Base-by-base conservation (phyloP, 1,284 basidiomycete species). In the Leccinum huronense region DNA sequence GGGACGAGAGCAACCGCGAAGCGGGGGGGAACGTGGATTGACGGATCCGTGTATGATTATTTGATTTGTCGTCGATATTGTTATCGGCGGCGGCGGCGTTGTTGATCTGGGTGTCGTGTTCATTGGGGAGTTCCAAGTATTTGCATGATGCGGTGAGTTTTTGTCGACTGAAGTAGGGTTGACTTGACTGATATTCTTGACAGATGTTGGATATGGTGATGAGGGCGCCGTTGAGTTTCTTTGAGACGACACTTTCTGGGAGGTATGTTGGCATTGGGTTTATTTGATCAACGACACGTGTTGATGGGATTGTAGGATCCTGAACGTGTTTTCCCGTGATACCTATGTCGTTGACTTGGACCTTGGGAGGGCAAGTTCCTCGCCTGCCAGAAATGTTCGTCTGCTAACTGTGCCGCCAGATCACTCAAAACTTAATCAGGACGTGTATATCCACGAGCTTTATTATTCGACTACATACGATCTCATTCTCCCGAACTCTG, bases 321-420 rank as follows among this genome's bases (percentile, higher is more conserved):
- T 95, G 62, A 96, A 96, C 74, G 77, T 97, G 42, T 98, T 98
- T 78, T 94, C 93, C 14, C 87, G 95, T 5, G 97, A 99, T 73
- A 88, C 91, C 56, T 96, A 96, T 72, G 94, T 97, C 51, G 87
- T 97, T 33, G 96, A 98, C 73, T 86, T 92, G 71, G 80, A 93
- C 7, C 83, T 96, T 27, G 86, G 87, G 27, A 83, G 89, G 57
- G 88, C 86, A 63, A 55, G 79, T 71, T 2, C 4, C 14, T 51
- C 1, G 1, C 1, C 61, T 40, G 16, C 1, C 7, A 57, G 4
- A 11, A 1, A 14, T 40, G 40, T 55, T 2, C 1, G 27, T 30
- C 1, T 33, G 30, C 38, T 51, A 19, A 56, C 58, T 14, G 13
- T 19, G 7, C 14, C 14, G 19, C 19, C 36, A 83, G 81, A 82